Conservation (phyloP, 1,284 basidiomycete genomes). For the Heterobasidion irregulare region DNA sequence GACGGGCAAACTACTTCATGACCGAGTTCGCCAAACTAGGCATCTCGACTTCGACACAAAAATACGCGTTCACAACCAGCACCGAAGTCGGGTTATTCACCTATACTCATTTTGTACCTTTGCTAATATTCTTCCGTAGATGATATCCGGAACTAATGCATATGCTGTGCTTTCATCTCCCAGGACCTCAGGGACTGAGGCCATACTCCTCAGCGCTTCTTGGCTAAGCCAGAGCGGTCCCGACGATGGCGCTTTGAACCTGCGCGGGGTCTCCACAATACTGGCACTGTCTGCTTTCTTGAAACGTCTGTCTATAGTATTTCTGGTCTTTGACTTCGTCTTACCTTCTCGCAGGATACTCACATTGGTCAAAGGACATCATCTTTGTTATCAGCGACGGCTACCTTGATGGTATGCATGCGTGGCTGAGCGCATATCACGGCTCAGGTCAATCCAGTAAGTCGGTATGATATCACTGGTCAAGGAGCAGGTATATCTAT, state of each 20-base stretch:
- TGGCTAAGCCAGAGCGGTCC: constrained; percentile 64
- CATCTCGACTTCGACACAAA: constrained; percentile 58
- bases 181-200: constrained; percentile 83
- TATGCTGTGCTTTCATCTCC: constrained; percentile 82
- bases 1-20: constrained; percentile 51
- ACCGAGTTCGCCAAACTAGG: constrained; percentile 65
- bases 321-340: not conserved
- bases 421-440: constrained; percentile 85
- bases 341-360: constrained; percentile 52
- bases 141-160: constrained; percentile 59
- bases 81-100: constrained; percentile 29
- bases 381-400: constrained; percentile 88
- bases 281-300: constrained; percentile 80
- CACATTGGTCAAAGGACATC: constrained; percentile 92
- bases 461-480: constrained; percentile 10
- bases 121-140: constrained; percentile 19
- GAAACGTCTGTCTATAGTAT: constrained; percentile 45
- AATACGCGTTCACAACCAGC: constrained; percentile 49
- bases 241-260: constrained; percentile 46
- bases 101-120: not conserved
- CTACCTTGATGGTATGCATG: constrained; percentile 86
- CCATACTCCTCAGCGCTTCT: constrained; percentile 84
- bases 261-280: constrained; percentile 81
- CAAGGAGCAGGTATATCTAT: not conserved
- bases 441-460: constrained; percentile 59